These are phyloP conservation scores for Sutorius australiensis DNA, from an alignment of 768 basidiomycete genomes.

Conservation along the genomic window DNA sequence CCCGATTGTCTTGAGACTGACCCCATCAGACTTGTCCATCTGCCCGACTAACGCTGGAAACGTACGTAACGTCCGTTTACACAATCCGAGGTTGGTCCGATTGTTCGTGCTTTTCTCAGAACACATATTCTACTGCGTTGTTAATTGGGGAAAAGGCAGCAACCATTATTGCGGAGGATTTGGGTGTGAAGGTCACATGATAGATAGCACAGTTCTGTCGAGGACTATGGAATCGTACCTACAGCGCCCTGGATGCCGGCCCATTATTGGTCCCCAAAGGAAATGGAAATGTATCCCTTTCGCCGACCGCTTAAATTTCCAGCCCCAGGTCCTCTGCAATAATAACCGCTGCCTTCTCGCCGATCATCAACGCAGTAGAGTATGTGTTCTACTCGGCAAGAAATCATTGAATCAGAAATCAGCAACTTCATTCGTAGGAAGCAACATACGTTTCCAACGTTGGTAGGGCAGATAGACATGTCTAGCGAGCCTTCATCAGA, in stretches of 20 bases:
- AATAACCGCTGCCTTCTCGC: slow-evolving; percentile 60
- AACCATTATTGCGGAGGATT: no score
- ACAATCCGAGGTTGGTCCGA: neutral
- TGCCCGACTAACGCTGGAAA: neutral
- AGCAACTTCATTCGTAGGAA: neutral
- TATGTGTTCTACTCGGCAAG: slow-evolving; percentile 35
- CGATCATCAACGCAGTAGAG: slow-evolving; percentile 43
- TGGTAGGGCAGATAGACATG: slow-evolving; percentile 34
- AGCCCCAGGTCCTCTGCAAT: slow-evolving; percentile 48
- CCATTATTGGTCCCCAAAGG: no score
- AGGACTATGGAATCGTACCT: no score
- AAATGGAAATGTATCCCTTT: no score
- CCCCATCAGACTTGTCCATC: slow-evolving; percentile 32
- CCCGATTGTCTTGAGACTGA: neutral
- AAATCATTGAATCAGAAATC: neutral
- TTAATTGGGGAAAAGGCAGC: no score
- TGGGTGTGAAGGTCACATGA: no score
- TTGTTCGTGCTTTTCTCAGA: no score
- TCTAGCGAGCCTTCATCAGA: slow-evolving; percentile 19
- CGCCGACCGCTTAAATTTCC: neutral
- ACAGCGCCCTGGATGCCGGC: no score
- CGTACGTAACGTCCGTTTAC: neutral
- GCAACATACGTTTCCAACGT: slow-evolving; percentile 21
- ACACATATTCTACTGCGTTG: no score
- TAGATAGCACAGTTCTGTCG: no score